Percentiles rank a stretch among this genome's conserved stretches.
phyloP scores from a whole-genome alignment of 2,329 filamentous ascomycete species.

The Aspergillus novoparasiticus region DNA sequence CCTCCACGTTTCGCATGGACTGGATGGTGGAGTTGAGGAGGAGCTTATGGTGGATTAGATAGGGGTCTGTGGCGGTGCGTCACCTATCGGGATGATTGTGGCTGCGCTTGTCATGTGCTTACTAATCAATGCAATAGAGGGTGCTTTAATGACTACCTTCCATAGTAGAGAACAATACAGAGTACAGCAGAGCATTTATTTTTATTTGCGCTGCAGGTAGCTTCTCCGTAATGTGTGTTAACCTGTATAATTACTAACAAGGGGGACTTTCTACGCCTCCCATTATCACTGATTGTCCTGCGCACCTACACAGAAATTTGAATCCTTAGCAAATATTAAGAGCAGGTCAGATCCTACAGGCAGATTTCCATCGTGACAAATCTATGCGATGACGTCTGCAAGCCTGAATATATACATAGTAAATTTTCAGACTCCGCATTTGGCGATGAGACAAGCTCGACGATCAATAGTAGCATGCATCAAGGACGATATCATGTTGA shows the following conservation, averaged over 20 bases:
- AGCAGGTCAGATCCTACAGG: neutral
- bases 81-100: neutral
- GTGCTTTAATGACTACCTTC: neutral
- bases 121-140: neutral
- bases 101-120: neutral
- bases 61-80: constrained; percentile 32
- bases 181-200: neutral
- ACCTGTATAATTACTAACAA: neutral
- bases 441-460: too few species aligned
- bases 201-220: neutral
- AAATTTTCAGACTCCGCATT: too few species aligned
- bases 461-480: constrained; percentile 8
- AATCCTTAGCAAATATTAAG: too few species aligned
- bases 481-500: constrained; percentile 8
- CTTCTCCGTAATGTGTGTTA: neutral
- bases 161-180: too few species aligned
- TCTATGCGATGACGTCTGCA: neutral
- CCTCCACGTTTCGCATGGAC: constrained; percentile 22
- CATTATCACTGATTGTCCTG: neutral
- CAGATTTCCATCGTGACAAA: neutral
- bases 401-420: neutral
- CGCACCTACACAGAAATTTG: neutral
- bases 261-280: neutral
- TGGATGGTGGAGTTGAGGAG: constrained; percentile 17
- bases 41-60: constrained; percentile 23